A percentile compares a stretch with the other conserved stretches of the same genome.
phyloP scores from a whole-genome alignment of 257 asterid species.

The Ballota nigra region DNA sequence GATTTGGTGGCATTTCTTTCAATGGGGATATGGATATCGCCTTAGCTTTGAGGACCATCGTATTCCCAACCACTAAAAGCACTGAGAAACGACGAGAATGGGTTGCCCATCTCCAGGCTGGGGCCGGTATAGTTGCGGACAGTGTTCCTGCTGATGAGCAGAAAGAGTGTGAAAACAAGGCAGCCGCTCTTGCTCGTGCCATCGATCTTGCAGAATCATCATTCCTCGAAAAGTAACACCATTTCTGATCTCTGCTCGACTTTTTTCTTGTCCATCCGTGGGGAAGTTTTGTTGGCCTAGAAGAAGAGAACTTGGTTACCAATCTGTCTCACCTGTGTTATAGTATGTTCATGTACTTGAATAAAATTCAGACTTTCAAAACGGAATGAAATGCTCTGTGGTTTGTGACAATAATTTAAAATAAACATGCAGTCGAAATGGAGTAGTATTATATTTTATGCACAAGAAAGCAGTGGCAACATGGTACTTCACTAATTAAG shows the following conservation, averaged over 20 bases:
- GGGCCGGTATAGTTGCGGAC: slow-evolving; percentile 96
- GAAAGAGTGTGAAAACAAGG: slow-evolving; percentile 91
- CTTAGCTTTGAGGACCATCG: slow-evolving; percentile 83
- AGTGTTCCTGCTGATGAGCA: slow-evolving; percentile 93
- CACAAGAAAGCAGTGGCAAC: no score
- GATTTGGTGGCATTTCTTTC: slow-evolving; percentile 94
- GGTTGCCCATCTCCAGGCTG: slow-evolving; percentile 93
- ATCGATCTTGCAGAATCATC: slow-evolving; percentile 99
- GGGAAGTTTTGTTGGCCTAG: slow-evolving; percentile 8
- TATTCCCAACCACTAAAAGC: slow-evolving; percentile 73
- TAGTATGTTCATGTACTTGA: background rate
- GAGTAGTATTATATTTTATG: background rate
- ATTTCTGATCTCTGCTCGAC: background rate
- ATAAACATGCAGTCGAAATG: background rate
- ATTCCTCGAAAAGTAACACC: slow-evolving; percentile 54
- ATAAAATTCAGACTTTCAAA: background rate
- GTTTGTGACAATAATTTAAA: background rate
- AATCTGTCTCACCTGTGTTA: background rate
- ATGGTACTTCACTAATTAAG: no score
- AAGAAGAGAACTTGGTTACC: background rate
- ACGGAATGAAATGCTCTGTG: background rate
- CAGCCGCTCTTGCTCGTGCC: slow-evolving; percentile 96
- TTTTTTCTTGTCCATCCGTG: background rate
- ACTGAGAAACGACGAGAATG: slow-evolving; percentile 61
- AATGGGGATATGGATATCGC: slow-evolving; percentile 96